Evolutionary conservation across 2,329 filamentous ascomycete genomes (phyloP).

Genomic region (Colletotrichum plurivorum): DNA sequence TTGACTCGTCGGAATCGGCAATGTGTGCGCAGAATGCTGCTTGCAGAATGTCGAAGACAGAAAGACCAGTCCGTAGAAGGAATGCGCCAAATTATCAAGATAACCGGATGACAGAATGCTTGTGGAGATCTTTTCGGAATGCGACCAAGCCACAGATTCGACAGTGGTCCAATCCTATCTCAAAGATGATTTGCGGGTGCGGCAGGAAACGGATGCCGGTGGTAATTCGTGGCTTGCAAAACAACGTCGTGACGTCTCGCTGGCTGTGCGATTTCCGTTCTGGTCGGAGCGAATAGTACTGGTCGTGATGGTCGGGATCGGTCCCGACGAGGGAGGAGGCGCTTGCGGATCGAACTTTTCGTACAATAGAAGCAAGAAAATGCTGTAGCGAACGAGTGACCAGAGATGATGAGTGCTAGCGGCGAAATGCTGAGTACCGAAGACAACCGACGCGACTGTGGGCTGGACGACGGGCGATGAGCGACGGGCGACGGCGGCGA

Average conservation of each 20-base stretch:
- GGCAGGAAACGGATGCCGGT: constrained; percentile 1
- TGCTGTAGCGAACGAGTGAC: constrained; percentile 14
- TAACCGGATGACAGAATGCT: constrained; percentile 24
- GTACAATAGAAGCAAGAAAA: background rate
- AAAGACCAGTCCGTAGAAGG: constrained; percentile 14
- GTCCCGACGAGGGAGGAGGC: background rate
- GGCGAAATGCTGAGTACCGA: background rate
- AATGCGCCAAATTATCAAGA: constrained; percentile 28
- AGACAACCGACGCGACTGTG: background rate
- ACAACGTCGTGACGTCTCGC: constrained; percentile 31
- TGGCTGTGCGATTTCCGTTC: constrained; percentile 2
- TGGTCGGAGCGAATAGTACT: constrained; percentile 23
- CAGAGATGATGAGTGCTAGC: background rate
- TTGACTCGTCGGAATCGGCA: constrained; percentile 41
- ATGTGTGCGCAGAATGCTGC: constrained; percentile 23
- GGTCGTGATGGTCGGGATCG: constrained; percentile 17
- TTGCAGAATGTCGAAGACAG: constrained; percentile 37
- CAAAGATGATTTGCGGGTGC: background rate
- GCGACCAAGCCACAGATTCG: constrained; percentile 37
- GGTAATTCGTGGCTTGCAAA: constrained; percentile 16
- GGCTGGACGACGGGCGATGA: background rate
- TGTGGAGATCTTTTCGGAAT: constrained; percentile 38
- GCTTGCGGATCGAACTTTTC: background rate
- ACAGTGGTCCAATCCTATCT: constrained; percentile 12
- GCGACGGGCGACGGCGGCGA: constrained; percentile 6